phyloP scores from a whole-genome alignment of 805 yeast genomes.

The Cyberlindnera bimundalis region DNA sequence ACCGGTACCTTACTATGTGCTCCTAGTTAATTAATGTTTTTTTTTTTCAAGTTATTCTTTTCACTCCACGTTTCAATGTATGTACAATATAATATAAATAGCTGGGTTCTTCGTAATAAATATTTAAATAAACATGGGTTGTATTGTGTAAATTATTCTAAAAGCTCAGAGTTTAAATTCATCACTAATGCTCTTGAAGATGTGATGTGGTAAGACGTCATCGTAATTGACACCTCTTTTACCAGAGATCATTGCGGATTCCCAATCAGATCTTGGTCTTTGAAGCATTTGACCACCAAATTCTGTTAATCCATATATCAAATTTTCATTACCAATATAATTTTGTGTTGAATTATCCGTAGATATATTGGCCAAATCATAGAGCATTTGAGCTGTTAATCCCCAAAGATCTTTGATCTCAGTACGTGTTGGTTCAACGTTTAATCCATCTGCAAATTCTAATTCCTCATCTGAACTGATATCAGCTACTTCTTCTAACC shows the following conservation, averaged over 20 bases:
- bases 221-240: conserved; percentile 26
- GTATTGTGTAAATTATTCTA: too few relatives aligned
- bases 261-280: conserved; percentile 49
- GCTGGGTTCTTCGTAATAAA: too few relatives aligned
- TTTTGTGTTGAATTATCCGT: conserved; percentile 31
- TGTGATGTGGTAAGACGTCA: conserved; percentile 33
- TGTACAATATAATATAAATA: too few relatives aligned
- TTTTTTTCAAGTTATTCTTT: too few relatives aligned
- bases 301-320: conserved; percentile 54
- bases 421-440: conserved; percentile 31
- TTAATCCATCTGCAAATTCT: conserved; percentile 25
- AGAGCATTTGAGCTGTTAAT: conserved; percentile 73
- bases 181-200: conserved; percentile 18
- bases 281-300: conserved; percentile 52
- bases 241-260: conserved; percentile 46
- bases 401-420: conserved; percentile 79
- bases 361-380: conserved; percentile 59
- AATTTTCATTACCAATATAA: conserved; percentile 60
- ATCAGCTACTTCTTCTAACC: conserved; percentile 62
- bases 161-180: conserved; percentile 19
- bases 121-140: too few relatives aligned
- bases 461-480: conserved; percentile 53
- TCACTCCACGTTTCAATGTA: too few relatives aligned
- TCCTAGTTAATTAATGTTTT: too few relatives aligned
- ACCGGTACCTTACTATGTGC: too few relatives aligned